Conservation (phyloP, 495 filamentous ascomycete genomes). For the Collariella sp. region DNA sequence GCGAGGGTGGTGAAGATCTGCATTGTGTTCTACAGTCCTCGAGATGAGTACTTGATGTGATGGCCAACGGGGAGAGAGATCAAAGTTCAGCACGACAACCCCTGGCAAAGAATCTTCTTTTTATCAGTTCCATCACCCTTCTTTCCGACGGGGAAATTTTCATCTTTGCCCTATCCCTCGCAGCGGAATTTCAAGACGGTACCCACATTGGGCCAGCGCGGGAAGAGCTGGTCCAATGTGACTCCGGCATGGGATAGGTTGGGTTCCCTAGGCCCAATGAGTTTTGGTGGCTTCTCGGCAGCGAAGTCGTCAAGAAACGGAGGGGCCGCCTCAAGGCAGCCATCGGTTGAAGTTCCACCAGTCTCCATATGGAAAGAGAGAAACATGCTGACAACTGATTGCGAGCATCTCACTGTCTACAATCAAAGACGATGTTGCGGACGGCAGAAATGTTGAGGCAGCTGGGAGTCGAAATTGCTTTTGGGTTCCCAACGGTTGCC, state of each 20-base stretch:
- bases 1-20: background rate
- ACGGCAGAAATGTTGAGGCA: too few relatives aligned
- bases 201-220: background rate
- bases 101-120: background rate
- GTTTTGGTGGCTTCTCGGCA: background rate
- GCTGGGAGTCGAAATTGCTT: too few relatives aligned
- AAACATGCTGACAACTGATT: too few relatives aligned
- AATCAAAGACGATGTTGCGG: too few relatives aligned
- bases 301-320: too few relatives aligned
- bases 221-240: background rate
- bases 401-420: too few relatives aligned
- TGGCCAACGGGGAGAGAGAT: background rate
- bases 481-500: too few relatives aligned
- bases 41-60: too few relatives aligned
- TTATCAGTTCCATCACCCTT: background rate
- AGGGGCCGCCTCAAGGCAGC: too few relatives aligned
- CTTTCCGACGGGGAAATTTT: background rate
- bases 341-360: too few relatives aligned
- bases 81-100: background rate
- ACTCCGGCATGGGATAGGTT: background rate
- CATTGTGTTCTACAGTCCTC: background rate
- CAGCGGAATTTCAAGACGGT: background rate
- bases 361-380: too few relatives aligned
- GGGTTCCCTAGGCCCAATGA: background rate
- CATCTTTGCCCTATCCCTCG: background rate